phyloP scores from a whole-genome alignment of 352 stramenopile species.

The Pythium biforme region DNA sequence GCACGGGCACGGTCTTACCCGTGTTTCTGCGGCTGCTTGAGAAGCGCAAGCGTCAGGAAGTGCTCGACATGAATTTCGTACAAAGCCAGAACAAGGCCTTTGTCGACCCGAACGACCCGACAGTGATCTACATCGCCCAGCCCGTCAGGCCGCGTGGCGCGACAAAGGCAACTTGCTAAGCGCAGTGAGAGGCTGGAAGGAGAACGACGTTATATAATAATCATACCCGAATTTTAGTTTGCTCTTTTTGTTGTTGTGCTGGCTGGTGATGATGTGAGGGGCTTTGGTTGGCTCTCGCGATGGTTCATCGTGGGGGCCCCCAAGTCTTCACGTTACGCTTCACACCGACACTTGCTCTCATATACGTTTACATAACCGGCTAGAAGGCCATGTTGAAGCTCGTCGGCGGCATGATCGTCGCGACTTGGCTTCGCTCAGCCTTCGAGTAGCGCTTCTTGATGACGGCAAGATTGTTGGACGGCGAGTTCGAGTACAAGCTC shows the following conservation, averaged over 20 bases:
- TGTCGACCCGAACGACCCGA: constrained; percentile 86
- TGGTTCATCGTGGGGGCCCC: background rate
- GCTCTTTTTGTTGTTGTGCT: constrained; percentile 6
- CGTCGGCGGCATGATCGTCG: constrained; percentile 61
- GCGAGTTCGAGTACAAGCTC: constrained; percentile 77
- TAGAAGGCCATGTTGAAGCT: constrained; percentile 86
- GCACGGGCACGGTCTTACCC: constrained; percentile 76
- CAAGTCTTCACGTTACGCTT: constrained; percentile 4
- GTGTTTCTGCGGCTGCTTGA: constrained; percentile 83
- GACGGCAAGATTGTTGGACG: constrained; percentile 79
- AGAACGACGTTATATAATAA: constrained; percentile 32
- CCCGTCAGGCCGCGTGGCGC: constrained; percentile 38
- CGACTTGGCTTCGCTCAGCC: constrained; percentile 77
- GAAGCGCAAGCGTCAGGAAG: constrained; percentile 77
- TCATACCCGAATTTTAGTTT: constrained; percentile 24
- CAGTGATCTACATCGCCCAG: constrained; percentile 81
- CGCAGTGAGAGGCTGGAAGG: background rate
- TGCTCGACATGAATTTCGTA: constrained; percentile 70
- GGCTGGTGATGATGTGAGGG: background rate
- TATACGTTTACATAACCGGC: constrained; percentile 16
- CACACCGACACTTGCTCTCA: constrained; percentile 3
- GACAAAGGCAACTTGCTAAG: constrained; percentile 16
- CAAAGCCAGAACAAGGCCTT: constrained; percentile 82
- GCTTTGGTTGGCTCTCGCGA: background rate
- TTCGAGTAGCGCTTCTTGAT: constrained; percentile 91